These are phyloP conservation scores for Rhizopogon vulgaris DNA, from an alignment of 768 basidiomycete species.

Conservation along the genomic window DNA sequence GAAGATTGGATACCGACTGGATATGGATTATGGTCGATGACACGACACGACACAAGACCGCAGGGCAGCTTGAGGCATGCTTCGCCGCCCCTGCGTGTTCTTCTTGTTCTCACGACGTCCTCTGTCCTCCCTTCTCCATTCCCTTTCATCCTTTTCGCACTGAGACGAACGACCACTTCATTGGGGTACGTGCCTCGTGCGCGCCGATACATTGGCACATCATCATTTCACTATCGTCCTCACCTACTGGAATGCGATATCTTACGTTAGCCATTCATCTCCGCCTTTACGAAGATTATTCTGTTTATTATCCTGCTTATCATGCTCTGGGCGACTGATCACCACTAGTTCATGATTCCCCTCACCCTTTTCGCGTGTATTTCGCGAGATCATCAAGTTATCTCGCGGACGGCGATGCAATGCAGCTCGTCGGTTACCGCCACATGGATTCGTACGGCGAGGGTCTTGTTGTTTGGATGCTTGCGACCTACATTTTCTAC, in stretches of 20 bases:
- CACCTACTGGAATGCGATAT: conserved; percentile 10
- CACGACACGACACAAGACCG: conserved; percentile 72
- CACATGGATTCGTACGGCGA: conserved; percentile 18
- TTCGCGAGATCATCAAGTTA: conserved; percentile 23
- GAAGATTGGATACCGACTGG: conserved; percentile 47
- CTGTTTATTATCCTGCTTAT: conserved; percentile 38
- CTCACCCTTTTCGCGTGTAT: conserved; percentile 11
- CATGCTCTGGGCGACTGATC: conserved; percentile 39
- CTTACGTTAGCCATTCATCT: conserved; percentile 21
- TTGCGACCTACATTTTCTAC: conserved; percentile 15
- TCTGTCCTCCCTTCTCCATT: conserved; percentile 39
- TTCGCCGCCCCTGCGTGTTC: conserved; percentile 47
- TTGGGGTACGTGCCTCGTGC: conserved; percentile 75
- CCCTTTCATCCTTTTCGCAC: conserved; percentile 49
- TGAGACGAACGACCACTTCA: conserved; percentile 75
- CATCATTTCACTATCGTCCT: conserved; percentile 29
- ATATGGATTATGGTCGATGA: conserved; percentile 46
- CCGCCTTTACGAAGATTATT: conserved; percentile 16
- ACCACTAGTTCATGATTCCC: conserved; percentile 29
- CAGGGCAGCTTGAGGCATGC: conserved; percentile 49
- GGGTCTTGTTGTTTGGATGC: conserved; percentile 20
- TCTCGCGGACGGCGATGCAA: conserved; percentile 18
- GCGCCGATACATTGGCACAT: conserved; percentile 70
- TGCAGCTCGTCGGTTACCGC: conserved; percentile 10
- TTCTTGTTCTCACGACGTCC: conserved; percentile 37